Conservation (phyloP, 1,139 yeast species). For the Suhomyces ambrosiae region DNA sequence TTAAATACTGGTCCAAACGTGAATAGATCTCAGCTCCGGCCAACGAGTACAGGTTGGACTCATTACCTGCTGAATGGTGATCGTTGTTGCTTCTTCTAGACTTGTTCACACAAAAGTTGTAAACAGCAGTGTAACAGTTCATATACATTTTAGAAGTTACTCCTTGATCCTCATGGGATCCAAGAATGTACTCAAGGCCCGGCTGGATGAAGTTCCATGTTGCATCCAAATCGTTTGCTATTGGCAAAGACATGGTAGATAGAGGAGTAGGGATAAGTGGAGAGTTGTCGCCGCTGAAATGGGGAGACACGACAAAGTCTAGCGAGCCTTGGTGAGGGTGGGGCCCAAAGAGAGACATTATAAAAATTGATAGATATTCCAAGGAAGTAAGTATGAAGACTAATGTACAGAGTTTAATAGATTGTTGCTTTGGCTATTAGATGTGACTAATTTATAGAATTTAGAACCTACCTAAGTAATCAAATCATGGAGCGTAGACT, state of each 20-base stretch:
- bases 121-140: conserved; percentile 79
- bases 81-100: conserved; percentile 49
- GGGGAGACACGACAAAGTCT: neutral
- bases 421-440: too few species aligned
- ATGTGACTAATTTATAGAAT: too few species aligned
- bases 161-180: conserved; percentile 64
- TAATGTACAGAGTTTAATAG: too few species aligned
- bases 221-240: conserved; percentile 57
- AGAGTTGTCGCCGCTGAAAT: conserved; percentile 11
- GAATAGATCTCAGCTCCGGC: conserved; percentile 90
- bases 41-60: conserved; percentile 45
- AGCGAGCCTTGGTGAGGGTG: neutral
- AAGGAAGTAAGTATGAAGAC: too few species aligned
- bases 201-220: conserved; percentile 82
- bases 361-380: too few species aligned
- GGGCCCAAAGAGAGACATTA: neutral
- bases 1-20: conserved; percentile 67
- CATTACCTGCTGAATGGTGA: conserved; percentile 16
- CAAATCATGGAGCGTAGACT: too few species aligned
- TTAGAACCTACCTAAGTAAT: too few species aligned
- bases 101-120: conserved; percentile 89
- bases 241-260: conserved; percentile 23
- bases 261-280: conserved; percentile 2
- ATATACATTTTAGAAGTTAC: conserved; percentile 74
- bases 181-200: conserved; percentile 68